Evolutionary conservation across 805 yeast species (phyloP).

Genomic region (Lipomyces kockii): DNA sequence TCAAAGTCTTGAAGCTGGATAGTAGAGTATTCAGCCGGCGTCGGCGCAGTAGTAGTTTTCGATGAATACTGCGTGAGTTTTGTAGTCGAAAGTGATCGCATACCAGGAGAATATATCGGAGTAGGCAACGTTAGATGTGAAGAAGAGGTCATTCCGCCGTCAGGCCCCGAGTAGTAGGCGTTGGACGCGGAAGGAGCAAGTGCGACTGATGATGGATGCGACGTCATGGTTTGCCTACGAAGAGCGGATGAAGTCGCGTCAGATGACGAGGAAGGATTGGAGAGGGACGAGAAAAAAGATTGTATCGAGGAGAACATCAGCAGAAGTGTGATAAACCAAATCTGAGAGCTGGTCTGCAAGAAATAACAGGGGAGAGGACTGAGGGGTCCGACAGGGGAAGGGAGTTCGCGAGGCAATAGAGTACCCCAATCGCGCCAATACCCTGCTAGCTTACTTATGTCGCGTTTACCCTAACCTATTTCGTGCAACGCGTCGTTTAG

Average conservation of each 20-base stretch:
- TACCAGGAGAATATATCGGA: conserved; percentile 33
- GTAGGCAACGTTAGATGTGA: conserved; percentile 20
- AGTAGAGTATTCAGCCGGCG: conserved; percentile 18
- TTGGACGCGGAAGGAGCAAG: conserved; percentile 6
- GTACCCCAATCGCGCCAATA: background rate
- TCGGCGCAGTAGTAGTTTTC: background rate
- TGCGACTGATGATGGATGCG: conserved; percentile 18
- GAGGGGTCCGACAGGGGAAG: background rate
- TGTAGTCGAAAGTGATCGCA: conserved; percentile 33
- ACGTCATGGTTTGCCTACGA: conserved; percentile 1
- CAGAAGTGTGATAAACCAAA: background rate
- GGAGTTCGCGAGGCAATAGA: background rate
- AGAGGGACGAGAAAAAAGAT: conserved; percentile 5
- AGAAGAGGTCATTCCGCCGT: conserved; percentile 9
- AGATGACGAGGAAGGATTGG: background rate
- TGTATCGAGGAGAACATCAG: conserved; percentile 12
- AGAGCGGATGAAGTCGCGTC: conserved; percentile 5
- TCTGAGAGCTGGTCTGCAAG: background rate
- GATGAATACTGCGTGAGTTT: conserved; percentile 9
- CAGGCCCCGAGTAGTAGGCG: conserved; percentile 4
- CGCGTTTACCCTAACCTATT: background rate
- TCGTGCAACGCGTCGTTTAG: background rate
- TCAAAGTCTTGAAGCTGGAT: conserved; percentile 48
- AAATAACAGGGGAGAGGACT: background rate
- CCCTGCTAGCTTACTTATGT: background rate